Conservation (phyloP, 1,284 basidiomycete species). For the Takashimella tepidaria region DNA sequence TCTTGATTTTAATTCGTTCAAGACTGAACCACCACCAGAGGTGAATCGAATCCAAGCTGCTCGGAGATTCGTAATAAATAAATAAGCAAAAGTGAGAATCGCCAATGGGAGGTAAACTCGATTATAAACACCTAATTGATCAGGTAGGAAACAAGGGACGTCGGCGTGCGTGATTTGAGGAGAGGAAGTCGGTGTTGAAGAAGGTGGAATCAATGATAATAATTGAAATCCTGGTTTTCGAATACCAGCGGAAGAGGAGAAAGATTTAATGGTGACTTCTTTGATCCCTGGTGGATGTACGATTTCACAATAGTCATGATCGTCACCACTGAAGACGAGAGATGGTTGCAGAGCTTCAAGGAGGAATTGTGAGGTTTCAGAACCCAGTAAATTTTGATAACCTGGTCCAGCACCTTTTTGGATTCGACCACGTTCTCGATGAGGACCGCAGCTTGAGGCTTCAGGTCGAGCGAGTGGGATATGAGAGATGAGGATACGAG, state of each 20-base stretch:
- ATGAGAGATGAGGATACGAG: constrained; percentile 69
- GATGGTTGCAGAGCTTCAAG: constrained; percentile 61
- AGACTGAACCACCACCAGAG: constrained; percentile 3
- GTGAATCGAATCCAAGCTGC: constrained; percentile 27
- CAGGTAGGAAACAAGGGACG: constrained; percentile 62
- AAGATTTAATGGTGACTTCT: constrained; percentile 76
- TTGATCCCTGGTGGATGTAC: constrained; percentile 54
- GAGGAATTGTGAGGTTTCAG: constrained; percentile 65
- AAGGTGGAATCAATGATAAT: constrained; percentile 61
- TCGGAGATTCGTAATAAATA: constrained; percentile 44
- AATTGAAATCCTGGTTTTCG: constrained; percentile 76
- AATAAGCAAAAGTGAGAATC: constrained; percentile 47
- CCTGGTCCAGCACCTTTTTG: constrained; percentile 68
- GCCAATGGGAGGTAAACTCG: constrained; percentile 57
- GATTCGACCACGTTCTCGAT: constrained; percentile 67
- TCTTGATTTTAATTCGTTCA: constrained; percentile 17
- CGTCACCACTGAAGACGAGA: constrained; percentile 68
- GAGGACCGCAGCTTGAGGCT: constrained; percentile 64
- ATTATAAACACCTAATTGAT: constrained; percentile 60
- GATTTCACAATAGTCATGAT: constrained; percentile 82
- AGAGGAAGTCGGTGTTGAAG: constrained; percentile 13
- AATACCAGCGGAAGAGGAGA: constrained; percentile 74
- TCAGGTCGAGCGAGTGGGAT: constrained; percentile 73
- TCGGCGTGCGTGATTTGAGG: constrained; percentile 51
- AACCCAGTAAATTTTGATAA: constrained; percentile 72